Evolutionary conservation across 1,284 basidiomycete genomes (phyloP).

Genomic region (Sanghuangporus weigelae): DNA sequence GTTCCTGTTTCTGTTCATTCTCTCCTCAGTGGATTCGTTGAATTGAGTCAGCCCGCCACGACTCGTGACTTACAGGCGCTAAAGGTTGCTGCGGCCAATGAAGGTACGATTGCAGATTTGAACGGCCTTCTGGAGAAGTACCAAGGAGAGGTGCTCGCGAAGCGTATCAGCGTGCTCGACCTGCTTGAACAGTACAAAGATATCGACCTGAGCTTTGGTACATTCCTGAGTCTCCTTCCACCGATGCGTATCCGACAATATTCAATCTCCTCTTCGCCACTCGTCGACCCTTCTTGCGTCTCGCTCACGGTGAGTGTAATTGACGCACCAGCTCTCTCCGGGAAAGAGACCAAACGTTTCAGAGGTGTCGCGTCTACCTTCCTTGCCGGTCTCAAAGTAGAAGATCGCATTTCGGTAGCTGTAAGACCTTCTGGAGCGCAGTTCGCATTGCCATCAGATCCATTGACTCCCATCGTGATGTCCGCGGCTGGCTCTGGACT

Average conservation of each 20-base stretch:
- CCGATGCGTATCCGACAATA: conserved; percentile 48
- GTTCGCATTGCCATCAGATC: conserved; percentile 46
- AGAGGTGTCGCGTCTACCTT: conserved; percentile 46
- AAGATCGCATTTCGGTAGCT: conserved; percentile 40
- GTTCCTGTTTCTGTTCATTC: conserved; percentile 32
- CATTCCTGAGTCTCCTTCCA: conserved; percentile 40
- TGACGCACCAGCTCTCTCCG: conserved; percentile 33
- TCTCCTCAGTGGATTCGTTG: conserved; percentile 41
- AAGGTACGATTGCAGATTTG: conserved; percentile 24
- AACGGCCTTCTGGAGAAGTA: conserved; percentile 29
- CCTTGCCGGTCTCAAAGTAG: conserved; percentile 37
- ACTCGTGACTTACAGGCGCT: conserved; percentile 33
- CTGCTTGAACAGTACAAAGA: conserved; percentile 38
- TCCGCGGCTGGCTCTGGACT: conserved; percentile 47
- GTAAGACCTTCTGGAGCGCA: conserved; percentile 37
- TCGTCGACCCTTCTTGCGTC: conserved; percentile 39
- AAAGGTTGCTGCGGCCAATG: conserved; percentile 19
- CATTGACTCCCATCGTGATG: conserved; percentile 39
- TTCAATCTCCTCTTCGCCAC: conserved; percentile 49
- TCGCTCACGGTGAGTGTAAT: conserved; percentile 45
- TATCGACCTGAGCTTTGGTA: conserved; percentile 35
- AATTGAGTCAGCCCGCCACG: conserved; percentile 42
- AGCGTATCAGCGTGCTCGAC: conserved; percentile 40
- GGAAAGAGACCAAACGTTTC: conserved; percentile 21
- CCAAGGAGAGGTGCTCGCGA: conserved; percentile 32